Evolutionary conservation across 2,329 filamentous ascomycete species (phyloP), one percentile per base, ranked within the genome.

Genomic region (Metarhizium sp.): DNA sequence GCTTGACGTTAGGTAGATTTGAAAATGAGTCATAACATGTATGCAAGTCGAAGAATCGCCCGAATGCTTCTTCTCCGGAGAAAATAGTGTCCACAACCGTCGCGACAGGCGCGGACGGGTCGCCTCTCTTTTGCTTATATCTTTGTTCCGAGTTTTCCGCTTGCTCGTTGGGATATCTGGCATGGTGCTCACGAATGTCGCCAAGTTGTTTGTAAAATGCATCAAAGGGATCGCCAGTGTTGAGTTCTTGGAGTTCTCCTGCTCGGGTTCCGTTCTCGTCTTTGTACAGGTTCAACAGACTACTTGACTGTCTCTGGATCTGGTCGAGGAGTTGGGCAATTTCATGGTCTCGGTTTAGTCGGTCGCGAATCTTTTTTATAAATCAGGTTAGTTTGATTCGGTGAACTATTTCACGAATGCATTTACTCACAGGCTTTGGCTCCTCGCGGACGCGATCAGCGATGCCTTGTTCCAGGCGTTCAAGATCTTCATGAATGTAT

Each of bases 111-210:
- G 87, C 82, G 51, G 84, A 81, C 60, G 87, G 85, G 47, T 84
- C 84, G 13, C 78, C 80, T 56, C 80, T 82, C 66, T 84, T 79
- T 49, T 73, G 80, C 69, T 91, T 90, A 76, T 99, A 99, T 40
- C 92, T 88, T 62, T 87, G 84, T 73, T 99, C 95, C 14, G 96
- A 84, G 64, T 97, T 96, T 71, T 99, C 94, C 50, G 95, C 89
- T 34, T 89, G 90, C 68, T 96, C 90, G 72, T 95, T 95, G 1
- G 92, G 92, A 66, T 99, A 96, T 63, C 87, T 84, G 57, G 86
- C 82, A 71, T 99, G 92, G 68, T 95, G 95, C 50, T 88, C 85
- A 66, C 91, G 94, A 65, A 96, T 87, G 30, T 86, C 82, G 56
- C 82, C 78, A 16, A 95, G 75, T 66, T 95, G 88, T 61, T 86